phyloP scores from a whole-genome alignment of 805 yeast species.

The Yarrowia osloensis region DNA sequence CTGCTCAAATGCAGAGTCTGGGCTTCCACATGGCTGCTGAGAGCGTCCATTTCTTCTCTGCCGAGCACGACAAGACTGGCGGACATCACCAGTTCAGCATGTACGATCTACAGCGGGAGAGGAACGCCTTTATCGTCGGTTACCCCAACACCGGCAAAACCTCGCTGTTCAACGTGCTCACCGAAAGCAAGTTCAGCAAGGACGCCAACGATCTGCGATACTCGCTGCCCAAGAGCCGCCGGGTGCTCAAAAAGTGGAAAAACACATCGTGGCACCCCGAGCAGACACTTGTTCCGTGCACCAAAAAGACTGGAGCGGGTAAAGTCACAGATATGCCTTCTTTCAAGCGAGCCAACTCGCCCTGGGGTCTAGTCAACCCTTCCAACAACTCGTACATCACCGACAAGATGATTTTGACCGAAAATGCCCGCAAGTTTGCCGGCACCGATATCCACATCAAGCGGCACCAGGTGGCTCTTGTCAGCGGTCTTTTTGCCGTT shows the following conservation, averaged over 20 bases:
- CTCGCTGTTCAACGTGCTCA: constrained; percentile 2
- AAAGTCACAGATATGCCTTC: constrained; percentile 14
- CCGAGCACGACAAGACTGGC: background rate
- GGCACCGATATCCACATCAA: background rate
- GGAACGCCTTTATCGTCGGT: constrained; percentile 6
- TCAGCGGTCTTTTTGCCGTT: background rate
- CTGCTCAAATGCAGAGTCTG: constrained; percentile 2
- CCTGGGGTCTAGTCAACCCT: constrained; percentile 4
- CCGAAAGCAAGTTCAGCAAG: background rate
- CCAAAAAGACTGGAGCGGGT: background rate
- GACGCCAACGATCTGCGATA: background rate
- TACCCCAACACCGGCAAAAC: constrained; percentile 16
- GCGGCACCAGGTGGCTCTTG: background rate
- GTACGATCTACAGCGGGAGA: background rate
- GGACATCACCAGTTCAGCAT: constrained; percentile 1
- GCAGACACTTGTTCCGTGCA: background rate
- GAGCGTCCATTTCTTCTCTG: constrained; percentile 6
- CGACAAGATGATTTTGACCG: constrained; percentile 15
- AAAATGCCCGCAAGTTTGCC: constrained; percentile 1
- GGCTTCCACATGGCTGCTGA: constrained; percentile 17
- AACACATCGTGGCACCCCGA: constrained; percentile 12
- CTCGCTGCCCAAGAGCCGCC: background rate
- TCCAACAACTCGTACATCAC: background rate
- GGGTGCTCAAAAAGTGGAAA: constrained; percentile 1
- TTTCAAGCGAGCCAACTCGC: background rate